Evolutionary conservation across 2,329 filamentous ascomycete species (phyloP).

Genomic region (Colletotrichum noveboracense): DNA sequence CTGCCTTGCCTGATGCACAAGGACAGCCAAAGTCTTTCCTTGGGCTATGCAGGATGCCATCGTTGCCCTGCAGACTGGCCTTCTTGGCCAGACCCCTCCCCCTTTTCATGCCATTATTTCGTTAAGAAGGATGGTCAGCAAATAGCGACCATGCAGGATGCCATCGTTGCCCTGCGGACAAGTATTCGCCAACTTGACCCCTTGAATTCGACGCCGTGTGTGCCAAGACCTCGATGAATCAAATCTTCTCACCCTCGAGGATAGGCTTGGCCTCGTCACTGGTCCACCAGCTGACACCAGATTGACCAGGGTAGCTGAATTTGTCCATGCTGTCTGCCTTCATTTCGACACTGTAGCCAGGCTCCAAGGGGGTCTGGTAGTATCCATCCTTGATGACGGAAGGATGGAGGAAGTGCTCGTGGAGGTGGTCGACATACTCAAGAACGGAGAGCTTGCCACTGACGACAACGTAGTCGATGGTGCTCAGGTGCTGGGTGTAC

Average conservation of each 20-base stretch:
- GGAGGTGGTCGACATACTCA: conserved; percentile 92
- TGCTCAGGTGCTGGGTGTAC: conserved; percentile 91
- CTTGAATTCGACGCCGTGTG: background rate
- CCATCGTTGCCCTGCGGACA: conserved; percentile 37
- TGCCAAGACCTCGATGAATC: conserved; percentile 11
- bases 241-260: conserved; percentile 66
- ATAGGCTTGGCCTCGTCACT: conserved; percentile 80
- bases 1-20: background rate
- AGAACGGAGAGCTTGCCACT: conserved; percentile 81
- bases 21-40: background rate
- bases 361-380: conserved; percentile 82
- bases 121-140: conserved; percentile 21
- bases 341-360: conserved; percentile 95
- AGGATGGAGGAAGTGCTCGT: conserved; percentile 91
- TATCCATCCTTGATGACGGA: conserved; percentile 82
- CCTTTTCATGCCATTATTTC: conserved; percentile 1
- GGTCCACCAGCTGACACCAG: conserved; percentile 85
- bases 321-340: conserved; percentile 84
- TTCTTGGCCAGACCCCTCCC: conserved; percentile 24
- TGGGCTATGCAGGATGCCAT: conserved; percentile 29
- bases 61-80: conserved; percentile 30
- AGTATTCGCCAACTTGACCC: conserved; percentile 22
- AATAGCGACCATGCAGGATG: conserved; percentile 29
- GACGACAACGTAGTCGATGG: conserved; percentile 91
- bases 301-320: conserved; percentile 77